Conservation (phyloP, 2,329 filamentous ascomycete genomes). For the Rosellinia necatrix region DNA sequence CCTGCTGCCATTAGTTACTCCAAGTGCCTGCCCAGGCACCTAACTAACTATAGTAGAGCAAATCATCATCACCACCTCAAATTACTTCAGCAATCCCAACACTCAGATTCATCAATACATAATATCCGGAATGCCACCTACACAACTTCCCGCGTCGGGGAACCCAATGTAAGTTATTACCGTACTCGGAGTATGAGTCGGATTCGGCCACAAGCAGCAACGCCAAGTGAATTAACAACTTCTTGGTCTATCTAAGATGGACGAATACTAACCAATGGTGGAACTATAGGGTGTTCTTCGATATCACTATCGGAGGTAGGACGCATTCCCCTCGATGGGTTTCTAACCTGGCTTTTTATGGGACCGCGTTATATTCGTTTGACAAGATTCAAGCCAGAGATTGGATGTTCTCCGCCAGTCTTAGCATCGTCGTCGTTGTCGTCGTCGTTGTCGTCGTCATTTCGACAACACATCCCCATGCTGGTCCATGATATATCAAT, state of each 20-base stretch:
- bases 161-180: conserved; percentile 48
- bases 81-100: neutral
- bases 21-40: neutral
- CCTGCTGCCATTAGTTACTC: neutral
- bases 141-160: conserved; percentile 47
- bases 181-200: neutral
- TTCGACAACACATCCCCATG: neutral
- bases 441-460: neutral
- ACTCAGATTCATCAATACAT: neutral
- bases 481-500: no score
- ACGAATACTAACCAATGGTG: neutral
- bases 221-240: no score
- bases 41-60: neutral
- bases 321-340: conserved; percentile 17
- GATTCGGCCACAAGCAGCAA: neutral
- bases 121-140: conserved; percentile 42
- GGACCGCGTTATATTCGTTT: neutral
- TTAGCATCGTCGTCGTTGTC: no score
- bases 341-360: neutral
- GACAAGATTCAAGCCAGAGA: neutral
- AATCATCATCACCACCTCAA: neutral
- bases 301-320: conserved; percentile 78
- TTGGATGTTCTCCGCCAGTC: neutral
- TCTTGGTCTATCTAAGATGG: no score
- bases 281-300: conserved; percentile 67